These are phyloP conservation scores for Herpotrichia juniperi DNA, from an alignment of 2,329 filamentous ascomycete genomes.

Conservation along the genomic window DNA sequence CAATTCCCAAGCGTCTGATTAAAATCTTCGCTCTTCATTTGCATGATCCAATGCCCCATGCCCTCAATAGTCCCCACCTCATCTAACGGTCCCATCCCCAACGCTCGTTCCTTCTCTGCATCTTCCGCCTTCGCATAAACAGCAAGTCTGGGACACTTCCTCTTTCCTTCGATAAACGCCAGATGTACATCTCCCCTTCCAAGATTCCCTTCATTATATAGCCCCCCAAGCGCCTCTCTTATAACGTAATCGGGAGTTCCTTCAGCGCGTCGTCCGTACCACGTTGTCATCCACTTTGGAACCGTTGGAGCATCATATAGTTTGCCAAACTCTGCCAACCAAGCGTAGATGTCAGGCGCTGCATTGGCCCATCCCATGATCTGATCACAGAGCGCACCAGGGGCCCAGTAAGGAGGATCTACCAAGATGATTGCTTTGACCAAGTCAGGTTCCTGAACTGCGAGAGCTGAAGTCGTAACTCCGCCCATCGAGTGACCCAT, in stretches of 20 bases:
- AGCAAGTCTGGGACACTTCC: constrained; percentile 16
- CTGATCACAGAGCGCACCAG: constrained; percentile 7
- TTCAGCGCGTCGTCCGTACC: constrained; percentile 14
- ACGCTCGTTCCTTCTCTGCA: constrained; percentile 16
- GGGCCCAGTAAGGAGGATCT: constrained; percentile 19
- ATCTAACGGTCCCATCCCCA: constrained; percentile 14
- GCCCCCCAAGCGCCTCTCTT: constrained; percentile 2
- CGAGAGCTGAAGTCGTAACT: constrained; percentile 15
- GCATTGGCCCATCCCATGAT: constrained; percentile 1
- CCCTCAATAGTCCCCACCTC: constrained; percentile 13
- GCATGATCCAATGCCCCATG: constrained; percentile 25
- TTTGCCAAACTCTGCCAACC: not conserved
- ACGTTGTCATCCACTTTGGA: constrained; percentile 23
- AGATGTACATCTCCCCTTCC: constrained; percentile 14
- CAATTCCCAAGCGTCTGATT: constrained; percentile 18
- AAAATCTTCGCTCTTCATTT: constrained; percentile 19
- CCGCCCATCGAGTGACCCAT: constrained; percentile 23
- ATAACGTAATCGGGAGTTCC: constrained; percentile 17
- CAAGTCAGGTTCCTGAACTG: constrained; percentile 11
- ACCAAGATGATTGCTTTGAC: constrained; percentile 19
- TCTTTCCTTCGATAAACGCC: constrained; percentile 13
- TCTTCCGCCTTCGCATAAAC: constrained; percentile 14
- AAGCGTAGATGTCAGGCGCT: not conserved
- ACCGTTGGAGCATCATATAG: not conserved
- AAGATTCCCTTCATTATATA: constrained; percentile 10